A percentile compares a stretch with the other conserved stretches of the same genome.
Evolutionary conservation across 306 rosid genomes (phyloP).

Genomic region (Bauhinia variegata): DNA sequence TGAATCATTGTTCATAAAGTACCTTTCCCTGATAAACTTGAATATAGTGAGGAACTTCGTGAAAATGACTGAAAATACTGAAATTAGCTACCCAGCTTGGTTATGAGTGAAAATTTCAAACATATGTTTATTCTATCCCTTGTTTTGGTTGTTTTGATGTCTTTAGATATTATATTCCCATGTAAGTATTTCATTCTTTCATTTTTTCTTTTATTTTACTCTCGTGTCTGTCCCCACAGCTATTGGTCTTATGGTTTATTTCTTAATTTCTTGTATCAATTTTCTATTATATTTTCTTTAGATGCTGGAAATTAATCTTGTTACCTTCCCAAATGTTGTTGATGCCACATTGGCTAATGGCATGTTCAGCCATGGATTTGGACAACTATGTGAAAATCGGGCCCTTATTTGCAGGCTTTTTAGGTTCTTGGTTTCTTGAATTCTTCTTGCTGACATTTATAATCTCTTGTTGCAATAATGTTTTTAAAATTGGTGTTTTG

Average conservation of each 20-base stretch:
- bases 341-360: constrained; percentile 97
- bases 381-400: constrained; percentile 90
- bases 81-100: neutral
- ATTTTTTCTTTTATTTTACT: neutral
- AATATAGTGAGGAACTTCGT: too few relatives aligned
- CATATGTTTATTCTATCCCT: neutral
- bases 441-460: constrained; percentile 8
- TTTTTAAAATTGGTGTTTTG: constrained; percentile 16
- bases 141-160: neutral
- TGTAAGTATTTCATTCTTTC: neutral
- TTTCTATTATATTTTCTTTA: too few relatives aligned
- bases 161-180: neutral
- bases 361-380: constrained; percentile 93
- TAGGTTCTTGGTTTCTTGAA: constrained; percentile 57
- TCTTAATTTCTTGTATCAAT: too few relatives aligned
- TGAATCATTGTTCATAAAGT: too few relatives aligned
- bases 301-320: constrained; percentile 96
- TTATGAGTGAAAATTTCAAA: neutral
- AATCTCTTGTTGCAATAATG: constrained; percentile 20
- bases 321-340: constrained; percentile 94
- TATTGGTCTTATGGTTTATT: neutral
- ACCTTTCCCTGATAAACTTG: too few relatives aligned
- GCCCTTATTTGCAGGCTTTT: constrained; percentile 86
- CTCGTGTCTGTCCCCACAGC: constrained; percentile 6
- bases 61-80: too few relatives aligned